phyloP scores from a whole-genome alignment of 805 yeast genomes.

The Wickerhamomyces strasburgensis region DNA sequence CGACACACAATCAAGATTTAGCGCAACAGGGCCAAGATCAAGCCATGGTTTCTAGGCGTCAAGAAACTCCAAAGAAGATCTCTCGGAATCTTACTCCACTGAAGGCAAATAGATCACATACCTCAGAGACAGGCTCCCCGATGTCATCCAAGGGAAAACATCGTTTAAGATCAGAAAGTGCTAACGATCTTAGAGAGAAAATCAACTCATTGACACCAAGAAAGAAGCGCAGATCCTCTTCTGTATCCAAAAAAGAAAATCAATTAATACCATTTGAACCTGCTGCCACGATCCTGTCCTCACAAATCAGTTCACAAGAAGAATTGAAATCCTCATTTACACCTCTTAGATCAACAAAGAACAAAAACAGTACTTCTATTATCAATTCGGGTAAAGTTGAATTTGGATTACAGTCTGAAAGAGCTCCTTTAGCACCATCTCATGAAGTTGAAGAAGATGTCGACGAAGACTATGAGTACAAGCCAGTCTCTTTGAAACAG shows the following conservation, averaged over 20 bases:
- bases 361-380: constrained; percentile 11
- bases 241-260: not conserved
- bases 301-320: constrained; percentile 7
- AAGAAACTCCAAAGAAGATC: constrained; percentile 1
- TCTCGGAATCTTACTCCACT: constrained; percentile 17
- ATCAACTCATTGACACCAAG: constrained; percentile 25
- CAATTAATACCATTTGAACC: constrained; percentile 2
- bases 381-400: constrained; percentile 14
- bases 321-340: constrained; percentile 21
- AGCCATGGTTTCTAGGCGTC: not conserved
- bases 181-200: constrained; percentile 17
- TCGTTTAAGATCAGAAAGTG: constrained; percentile 3
- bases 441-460: constrained; percentile 14
- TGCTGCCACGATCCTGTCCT: not conserved
- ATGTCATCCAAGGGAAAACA: constrained; percentile 21
- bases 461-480: constrained; percentile 11
- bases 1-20: not conserved
- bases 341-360: constrained; percentile 19
- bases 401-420: constrained; percentile 12
- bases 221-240: constrained; percentile 14
- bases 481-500: constrained; percentile 21
- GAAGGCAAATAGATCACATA: constrained; percentile 24
- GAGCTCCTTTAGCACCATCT: constrained; percentile 20
- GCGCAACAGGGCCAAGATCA: no score
- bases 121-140: constrained; percentile 28